Evolutionary conservation across 2,329 filamentous ascomycete genomes (phyloP), one percentile per base, ranked within the genome.

Genomic region (Phyllosticta citrichinensis): DNA sequence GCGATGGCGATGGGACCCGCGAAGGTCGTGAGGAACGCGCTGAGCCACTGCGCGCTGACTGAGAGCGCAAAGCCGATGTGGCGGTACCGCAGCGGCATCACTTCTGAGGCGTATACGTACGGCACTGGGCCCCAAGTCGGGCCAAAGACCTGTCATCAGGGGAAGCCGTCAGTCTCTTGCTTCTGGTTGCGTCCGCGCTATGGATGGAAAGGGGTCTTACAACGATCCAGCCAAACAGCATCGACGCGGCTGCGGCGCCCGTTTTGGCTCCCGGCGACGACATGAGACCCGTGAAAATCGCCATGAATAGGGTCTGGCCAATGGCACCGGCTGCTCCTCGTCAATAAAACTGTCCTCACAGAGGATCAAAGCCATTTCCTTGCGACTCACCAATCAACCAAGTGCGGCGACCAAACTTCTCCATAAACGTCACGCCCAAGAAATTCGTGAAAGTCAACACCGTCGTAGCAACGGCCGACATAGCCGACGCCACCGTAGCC

Each of bases 11-110:
- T 73, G 3, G 71, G 71, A 1, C 71, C 71, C 4, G 70, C 71
- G 57, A 68, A 74, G 4, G 73, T 71, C 19, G 71, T 74, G 20
- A 74, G 53, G 62, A 73, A 74, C 2, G 71, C 69, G 63, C 69
- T 69, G 50, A 73, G 62, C 71, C 71, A 73, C 60, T 74, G 70
- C 12, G 65, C 68, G 11, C 67, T 70, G 33, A 69, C 65, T 33
- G 66, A 68, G 19, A 71, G 66, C n/a, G 66, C 68, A 57, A 71
- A 67, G 20, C 71, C 71, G 14, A 68, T 70, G 58, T 73, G 71
- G 52, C 71, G 68, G 63, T 73, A 68, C n/a, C 68, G 68, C 5
- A 74, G 67, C 1, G 71, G 71, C 65, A 71, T 68, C 52, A 67
- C 71, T 61, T 73, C 71, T 22, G 67, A 68, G 30, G 65, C 66